Base-by-base conservation (phyloP, 208 protist species). In the Vickermania spadyakhi region DNA sequence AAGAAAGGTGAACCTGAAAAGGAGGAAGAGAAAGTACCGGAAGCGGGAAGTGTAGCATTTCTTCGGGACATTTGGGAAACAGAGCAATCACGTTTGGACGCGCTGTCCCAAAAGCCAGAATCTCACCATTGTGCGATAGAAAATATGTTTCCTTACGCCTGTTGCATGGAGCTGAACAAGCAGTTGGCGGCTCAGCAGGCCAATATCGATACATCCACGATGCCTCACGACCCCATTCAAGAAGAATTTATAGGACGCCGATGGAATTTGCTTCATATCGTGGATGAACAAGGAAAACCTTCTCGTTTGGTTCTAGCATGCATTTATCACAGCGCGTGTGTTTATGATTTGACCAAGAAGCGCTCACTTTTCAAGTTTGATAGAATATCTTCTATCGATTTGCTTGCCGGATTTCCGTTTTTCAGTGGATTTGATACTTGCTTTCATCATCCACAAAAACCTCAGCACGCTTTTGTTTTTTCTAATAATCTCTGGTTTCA, bases 381-480 rank as follows among this genome's bases (percentile, higher is more conserved):
- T 28, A 53, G 50, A 13, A 65, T 75, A 30, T 29, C 22, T 1
- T 45, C 62, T 26, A 56, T 41, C 22, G n/a, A 29, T 2, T 21
- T 61, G n/a, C 31, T 71, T 3, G 5, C 21, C 0, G 45, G 36
- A 26, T 71, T 74, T 28, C 81, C 81, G 3, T 85, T 89, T 67
- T 18, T 57, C 23, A 57, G 55, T 11, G 81, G 81, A 3, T 77
- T 84, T 59, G 75, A 84, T 49, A 73, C 68, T 25, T 56, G 58
- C 7, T 73, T 85, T 52, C 62, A 83, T 65, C 60, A 73, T 42
- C 81, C 77, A 2, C 45, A 72, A 21, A 68, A 71, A 45, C 77
- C 70, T 28, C 59, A 70, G 27, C 62, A 73, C 14, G 74, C 66
- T 13, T 75, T 73, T 52, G 70, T 83, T 45, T 75, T 89, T 57